phyloP scores from a whole-genome alignment of 2,329 filamentous ascomycete genomes.

The Aspergillus sp. region DNA sequence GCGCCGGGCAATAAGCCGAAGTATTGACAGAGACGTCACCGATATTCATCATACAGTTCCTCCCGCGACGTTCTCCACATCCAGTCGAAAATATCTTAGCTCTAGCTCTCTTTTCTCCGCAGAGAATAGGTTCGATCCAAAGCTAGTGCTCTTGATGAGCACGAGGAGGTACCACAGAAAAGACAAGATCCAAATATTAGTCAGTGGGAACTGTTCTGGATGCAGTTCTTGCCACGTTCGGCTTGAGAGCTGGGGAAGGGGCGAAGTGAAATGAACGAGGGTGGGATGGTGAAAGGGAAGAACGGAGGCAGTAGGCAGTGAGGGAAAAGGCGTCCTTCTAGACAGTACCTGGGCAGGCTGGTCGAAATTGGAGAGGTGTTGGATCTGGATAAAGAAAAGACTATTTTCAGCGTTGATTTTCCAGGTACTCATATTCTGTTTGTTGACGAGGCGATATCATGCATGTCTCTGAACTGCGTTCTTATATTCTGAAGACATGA shows the following conservation, averaged over 20 bases:
- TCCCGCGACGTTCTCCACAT: no score
- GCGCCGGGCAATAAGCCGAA: no score
- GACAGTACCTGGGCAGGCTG: not conserved
- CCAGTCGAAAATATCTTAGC: conserved; percentile 2
- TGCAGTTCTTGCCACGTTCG: not conserved
- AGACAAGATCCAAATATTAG: not conserved
- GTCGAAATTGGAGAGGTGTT: not conserved
- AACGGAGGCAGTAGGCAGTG: not conserved
- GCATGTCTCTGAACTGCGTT: no score
- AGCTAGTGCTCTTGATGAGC: conserved; percentile 11
- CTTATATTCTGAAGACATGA: no score
- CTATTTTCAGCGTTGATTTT: not conserved
- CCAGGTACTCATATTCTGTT: not conserved
- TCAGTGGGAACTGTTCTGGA: not conserved
- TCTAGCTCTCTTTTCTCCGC: conserved; percentile 17
- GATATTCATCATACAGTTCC: no score
- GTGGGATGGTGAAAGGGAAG: not conserved
- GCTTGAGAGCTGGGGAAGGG: not conserved
- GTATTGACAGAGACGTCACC: no score
- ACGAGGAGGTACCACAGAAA: conserved; percentile 1
- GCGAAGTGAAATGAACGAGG: not conserved
- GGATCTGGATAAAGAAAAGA: not conserved
- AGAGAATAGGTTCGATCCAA: conserved; percentile 20
- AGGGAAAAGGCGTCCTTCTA: not conserved
- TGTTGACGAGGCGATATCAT: no score